phyloP scores from a whole-genome alignment of 208 protist genomes.

The Leishmania turanica region DNA sequence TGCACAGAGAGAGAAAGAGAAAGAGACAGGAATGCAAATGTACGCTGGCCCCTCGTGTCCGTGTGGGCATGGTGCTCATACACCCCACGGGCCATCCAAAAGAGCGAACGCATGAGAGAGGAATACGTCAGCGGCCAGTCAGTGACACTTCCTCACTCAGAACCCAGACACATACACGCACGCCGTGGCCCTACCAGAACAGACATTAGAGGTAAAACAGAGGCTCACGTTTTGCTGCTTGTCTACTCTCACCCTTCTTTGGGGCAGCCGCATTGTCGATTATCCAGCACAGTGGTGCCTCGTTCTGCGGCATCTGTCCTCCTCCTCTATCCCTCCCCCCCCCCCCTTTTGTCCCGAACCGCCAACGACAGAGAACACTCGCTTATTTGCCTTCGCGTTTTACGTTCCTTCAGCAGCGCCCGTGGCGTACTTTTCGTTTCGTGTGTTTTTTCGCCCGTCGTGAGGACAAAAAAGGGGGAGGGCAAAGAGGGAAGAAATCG shows the following conservation, averaged over 20 bases:
- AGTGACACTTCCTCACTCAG: neutral
- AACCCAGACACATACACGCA: neutral
- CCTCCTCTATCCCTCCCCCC: neutral
- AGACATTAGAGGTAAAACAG: neutral
- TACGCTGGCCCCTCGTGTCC: neutral
- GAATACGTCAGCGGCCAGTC: neutral
- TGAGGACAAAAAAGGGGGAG: neutral
- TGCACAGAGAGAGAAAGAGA: neutral
- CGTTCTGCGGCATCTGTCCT: neutral
- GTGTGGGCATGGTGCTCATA: neutral
- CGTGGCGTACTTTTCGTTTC: neutral
- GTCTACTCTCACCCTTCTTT: too few species aligned
- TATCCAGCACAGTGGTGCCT: neutral
- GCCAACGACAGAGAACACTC: neutral
- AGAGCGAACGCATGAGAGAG: neutral
- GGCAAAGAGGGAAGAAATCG: neutral
- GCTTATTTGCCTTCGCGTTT: too few species aligned
- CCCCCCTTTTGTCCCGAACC: neutral
- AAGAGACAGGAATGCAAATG: neutral
- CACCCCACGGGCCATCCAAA: neutral
- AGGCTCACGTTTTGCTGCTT: neutral
- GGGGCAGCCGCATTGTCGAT: neutral
- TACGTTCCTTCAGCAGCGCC: neutral
- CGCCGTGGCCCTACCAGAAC: neutral
- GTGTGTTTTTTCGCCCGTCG: neutral